phyloP scores from a whole-genome alignment of 2,329 filamentous ascomycete species.

The Bipolaris cookei region DNA sequence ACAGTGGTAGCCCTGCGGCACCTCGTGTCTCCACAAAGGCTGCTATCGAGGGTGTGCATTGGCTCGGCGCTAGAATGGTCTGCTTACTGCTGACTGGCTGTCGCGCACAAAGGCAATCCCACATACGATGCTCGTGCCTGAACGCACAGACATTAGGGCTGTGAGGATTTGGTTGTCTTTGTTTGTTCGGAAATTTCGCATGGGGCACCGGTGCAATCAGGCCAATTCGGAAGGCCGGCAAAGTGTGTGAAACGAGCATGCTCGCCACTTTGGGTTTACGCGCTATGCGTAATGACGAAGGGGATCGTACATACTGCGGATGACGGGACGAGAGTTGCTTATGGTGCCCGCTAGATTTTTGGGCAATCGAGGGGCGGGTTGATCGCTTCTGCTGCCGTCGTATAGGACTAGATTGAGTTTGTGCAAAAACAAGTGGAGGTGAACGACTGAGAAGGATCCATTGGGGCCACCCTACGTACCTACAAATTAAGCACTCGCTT shows the following conservation, averaged over 20 bases:
- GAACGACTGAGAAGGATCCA: slow-evolving; percentile 1
- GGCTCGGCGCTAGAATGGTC: slow-evolving; percentile 22
- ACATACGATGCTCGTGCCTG: slow-evolving; percentile 18
- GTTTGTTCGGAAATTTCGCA: slow-evolving; percentile 9
- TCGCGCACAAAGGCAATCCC: background rate
- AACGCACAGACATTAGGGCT: slow-evolving; percentile 16
- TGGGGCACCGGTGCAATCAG: slow-evolving; percentile 7
- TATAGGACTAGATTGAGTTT: background rate
- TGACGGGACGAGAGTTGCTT: background rate
- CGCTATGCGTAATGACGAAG: background rate
- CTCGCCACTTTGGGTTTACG: background rate
- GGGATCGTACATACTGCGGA: background rate
- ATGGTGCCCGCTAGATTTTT: background rate
- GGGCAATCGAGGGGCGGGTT: background rate
- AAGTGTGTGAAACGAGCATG: background rate
- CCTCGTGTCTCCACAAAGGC: slow-evolving; percentile 13
- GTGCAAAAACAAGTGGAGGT: slow-evolving; percentile 2
- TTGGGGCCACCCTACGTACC: background rate
- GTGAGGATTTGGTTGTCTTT: background rate
- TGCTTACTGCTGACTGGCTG: slow-evolving; percentile 1
- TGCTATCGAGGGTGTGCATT: slow-evolving; percentile 18
- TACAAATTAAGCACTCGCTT: slow-evolving; percentile 29
- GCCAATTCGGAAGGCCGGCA: slow-evolving; percentile 11
- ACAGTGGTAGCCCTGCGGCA: slow-evolving; percentile 7
- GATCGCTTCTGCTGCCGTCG: background rate